Conservation (phyloP, 1,284 basidiomycete genomes). For the Trichosporon asahii region DNA sequence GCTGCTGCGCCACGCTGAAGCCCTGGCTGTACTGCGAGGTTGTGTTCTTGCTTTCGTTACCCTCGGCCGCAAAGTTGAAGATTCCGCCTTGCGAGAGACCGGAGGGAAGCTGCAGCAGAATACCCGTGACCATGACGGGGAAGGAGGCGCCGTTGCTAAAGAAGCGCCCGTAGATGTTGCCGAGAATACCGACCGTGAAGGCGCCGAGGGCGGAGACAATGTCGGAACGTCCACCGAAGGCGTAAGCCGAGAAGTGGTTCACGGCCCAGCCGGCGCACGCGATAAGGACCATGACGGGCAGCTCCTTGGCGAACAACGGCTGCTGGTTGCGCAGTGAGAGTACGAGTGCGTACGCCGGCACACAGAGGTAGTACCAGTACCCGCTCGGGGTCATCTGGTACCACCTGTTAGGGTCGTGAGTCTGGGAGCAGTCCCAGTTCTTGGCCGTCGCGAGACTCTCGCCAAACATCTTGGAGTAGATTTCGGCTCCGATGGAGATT, state of each 20-base stretch:
- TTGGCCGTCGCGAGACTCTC: constrained; percentile 56
- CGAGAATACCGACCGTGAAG: constrained; percentile 75
- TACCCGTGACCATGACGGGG: constrained; percentile 60
- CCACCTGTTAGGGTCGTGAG: constrained; percentile 54
- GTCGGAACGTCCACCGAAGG: constrained; percentile 68
- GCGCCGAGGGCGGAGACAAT: constrained; percentile 71
- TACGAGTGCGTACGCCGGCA: constrained; percentile 71
- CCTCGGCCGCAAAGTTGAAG: constrained; percentile 55
- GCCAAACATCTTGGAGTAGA: constrained; percentile 61
- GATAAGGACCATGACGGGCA: constrained; percentile 64
- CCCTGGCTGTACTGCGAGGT: constrained; percentile 53
- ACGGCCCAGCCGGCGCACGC: constrained; percentile 71
- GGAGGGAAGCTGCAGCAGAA: constrained; percentile 81
- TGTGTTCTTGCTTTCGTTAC: constrained; percentile 13
- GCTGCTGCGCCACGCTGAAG: constrained; percentile 51
- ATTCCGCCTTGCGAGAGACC: constrained; percentile 60
- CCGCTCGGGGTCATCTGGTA: constrained; percentile 50
- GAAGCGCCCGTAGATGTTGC: constrained; percentile 78
- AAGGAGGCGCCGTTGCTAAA: constrained; percentile 40
- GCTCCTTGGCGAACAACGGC: constrained; percentile 66
- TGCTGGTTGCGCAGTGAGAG: constrained; percentile 75
- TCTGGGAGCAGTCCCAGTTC: constrained; percentile 51
- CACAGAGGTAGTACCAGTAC: constrained; percentile 66
- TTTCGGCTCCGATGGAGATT: constrained; percentile 69
- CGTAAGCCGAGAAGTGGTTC: constrained; percentile 67